phyloP scores from a whole-genome alignment of 2,329 filamentous ascomycete species.

The Clarireedia hainanense region DNA sequence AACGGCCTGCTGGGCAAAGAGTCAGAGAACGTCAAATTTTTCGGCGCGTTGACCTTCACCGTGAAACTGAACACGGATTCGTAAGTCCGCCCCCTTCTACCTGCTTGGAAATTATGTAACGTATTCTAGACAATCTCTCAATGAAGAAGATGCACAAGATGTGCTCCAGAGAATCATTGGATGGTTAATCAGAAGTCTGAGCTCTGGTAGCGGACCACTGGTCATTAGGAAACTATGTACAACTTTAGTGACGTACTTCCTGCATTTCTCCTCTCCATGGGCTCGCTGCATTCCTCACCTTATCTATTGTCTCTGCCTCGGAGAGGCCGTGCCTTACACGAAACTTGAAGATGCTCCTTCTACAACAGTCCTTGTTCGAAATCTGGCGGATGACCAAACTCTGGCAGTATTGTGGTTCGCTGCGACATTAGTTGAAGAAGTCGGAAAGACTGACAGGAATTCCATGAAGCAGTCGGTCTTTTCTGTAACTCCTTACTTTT shows the following conservation, averaged over 20 bases:
- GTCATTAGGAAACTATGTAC: slow-evolving; percentile 69
- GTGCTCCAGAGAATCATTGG: slow-evolving; percentile 53
- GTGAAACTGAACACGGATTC: slow-evolving; percentile 92
- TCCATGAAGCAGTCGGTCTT: slow-evolving; percentile 45
- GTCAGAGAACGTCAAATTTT: slow-evolving; percentile 77
- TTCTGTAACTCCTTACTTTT: slow-evolving; percentile 2
- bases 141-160: slow-evolving; percentile 48
- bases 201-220: slow-evolving; percentile 45
- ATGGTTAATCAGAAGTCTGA: slow-evolving; percentile 52
- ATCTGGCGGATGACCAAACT: slow-evolving; percentile 42
- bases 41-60: slow-evolving; percentile 85
- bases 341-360: slow-evolving; percentile 37
- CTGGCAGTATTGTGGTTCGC: slow-evolving; percentile 58
- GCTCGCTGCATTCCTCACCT: slow-evolving; percentile 56
- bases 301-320: slow-evolving; percentile 47
- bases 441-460: slow-evolving; percentile 58
- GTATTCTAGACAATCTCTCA: slow-evolving; percentile 38
- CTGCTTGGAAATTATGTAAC: slow-evolving; percentile 4
- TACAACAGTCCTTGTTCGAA: slow-evolving; percentile 37
- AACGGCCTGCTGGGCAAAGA: slow-evolving; percentile 62
- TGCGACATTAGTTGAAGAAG: slow-evolving; percentile 55
- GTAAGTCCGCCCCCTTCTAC: slow-evolving; percentile 35
- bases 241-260: slow-evolving; percentile 68
- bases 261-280: slow-evolving; percentile 63
- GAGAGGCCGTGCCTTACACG: slow-evolving; percentile 40